phyloP scores from a whole-genome alignment of 1,139 yeast genomes.

The Blastobotrys capitulatus region DNA sequence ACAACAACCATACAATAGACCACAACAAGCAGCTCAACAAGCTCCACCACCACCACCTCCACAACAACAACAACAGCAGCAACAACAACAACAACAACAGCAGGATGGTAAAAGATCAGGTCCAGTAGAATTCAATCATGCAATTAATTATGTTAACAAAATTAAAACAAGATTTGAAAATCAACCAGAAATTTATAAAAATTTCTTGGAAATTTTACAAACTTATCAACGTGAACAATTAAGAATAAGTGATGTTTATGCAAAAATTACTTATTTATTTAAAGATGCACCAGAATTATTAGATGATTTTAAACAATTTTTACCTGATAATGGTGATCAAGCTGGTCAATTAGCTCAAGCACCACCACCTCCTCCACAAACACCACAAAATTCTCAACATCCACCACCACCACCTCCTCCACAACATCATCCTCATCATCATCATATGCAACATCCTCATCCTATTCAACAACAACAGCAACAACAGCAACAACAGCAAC shows the following conservation, averaged over 20 bases:
- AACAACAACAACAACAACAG: constrained; percentile 7
- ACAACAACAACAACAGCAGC: constrained; percentile 20
- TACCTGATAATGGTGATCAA: constrained; percentile 59
- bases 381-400: not conserved
- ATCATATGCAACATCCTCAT: not conserved
- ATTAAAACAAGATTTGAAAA: constrained; percentile 89
- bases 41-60: constrained; percentile 1
- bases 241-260: constrained; percentile 90
- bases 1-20: constrained; percentile 2
- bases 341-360: constrained; percentile 22
- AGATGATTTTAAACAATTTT: constrained; percentile 90
- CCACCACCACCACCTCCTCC: not conserved
- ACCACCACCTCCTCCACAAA: constrained; percentile 4
- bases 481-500: constrained; percentile 93
- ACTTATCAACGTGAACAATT: constrained; percentile 95
- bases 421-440: not conserved
- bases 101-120: constrained; percentile 36
- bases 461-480: not conserved
- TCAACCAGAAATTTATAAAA: constrained; percentile 95
- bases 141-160: constrained; percentile 91
- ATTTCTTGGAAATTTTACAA: constrained; percentile 87
- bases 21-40: not conserved
- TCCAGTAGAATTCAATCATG: constrained; percentile 95
- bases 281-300: constrained; percentile 90
- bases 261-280: constrained; percentile 84